Base-by-base conservation (phyloP, 495 filamentous ascomycete genomes). In the Penicillium canescens region DNA sequence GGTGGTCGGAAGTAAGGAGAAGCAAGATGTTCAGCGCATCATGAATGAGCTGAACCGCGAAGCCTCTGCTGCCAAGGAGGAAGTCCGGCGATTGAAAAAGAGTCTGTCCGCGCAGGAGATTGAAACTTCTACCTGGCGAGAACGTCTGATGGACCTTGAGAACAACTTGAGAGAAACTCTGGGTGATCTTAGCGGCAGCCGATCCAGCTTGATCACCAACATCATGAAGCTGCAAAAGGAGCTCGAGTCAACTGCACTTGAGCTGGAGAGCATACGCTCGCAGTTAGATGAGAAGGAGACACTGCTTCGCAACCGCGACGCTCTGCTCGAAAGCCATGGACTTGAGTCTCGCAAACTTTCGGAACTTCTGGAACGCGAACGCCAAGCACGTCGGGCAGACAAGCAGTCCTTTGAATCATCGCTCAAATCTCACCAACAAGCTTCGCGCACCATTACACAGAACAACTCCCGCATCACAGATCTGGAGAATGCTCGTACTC, bases 291-390 rank as follows among this genome's bases (percentile, higher is more conserved):
- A 98, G 63, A 97, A 92, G 65, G 92, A 97, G 45, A 85, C 86
- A 24, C 76, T 95, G 50, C 85, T 98, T 59, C 90, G 89, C 48
- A 90, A 94, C 61, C 90, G 94, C n/a, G 92, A 98, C 58, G 79
- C 82, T 24, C 78, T 97, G n/a, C 82, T 98, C 13, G 94, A 98
- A 71, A 89, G 83, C 44, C 86, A 93, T 60, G 90, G 85, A 0
- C 84, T 96, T 38, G 94, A 98, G 65, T 87, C 83, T 28, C 82
- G 88, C 45, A 92, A 92, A 62, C 75, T 98, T 24, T 84, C 84
- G 6, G 93, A 98, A 46, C 76, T 96, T 41, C 84, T 98, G 26
- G 94, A 98, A 26, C 93, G 93, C 48, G 94, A 98, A 71, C 86
- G 91, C 31, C 83, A 89, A 59, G 84, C 84, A 43, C 90, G 94